Base-by-base conservation (phyloP, 2,329 filamentous ascomycete genomes). In the Escovopsis sp. region DNA sequence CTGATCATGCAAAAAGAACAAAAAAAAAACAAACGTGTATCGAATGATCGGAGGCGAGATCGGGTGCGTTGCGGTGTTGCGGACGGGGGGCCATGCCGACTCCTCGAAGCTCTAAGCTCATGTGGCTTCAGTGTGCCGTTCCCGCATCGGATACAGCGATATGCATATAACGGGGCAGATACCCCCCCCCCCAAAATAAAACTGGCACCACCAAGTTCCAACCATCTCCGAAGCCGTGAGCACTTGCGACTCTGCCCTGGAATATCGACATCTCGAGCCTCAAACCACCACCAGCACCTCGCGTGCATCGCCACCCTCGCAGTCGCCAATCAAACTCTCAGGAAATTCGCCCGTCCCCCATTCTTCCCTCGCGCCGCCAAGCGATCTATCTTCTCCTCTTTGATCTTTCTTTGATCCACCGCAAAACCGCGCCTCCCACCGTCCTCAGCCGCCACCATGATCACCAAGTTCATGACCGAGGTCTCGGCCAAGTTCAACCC, bases 401-500 rank as follows among this genome's bases (percentile, higher is more conserved):
- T 18, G 33, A 34, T 30, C 33, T 15, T 2, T 15, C 15, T 15
- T 15, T 15, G 15, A 15, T 15, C 15, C 15, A 15, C 15, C 15
- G 15, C 15, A 15, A 15, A 15, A 15, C 15, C 15, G 15, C 15
- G 15, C 15, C 15, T 15, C 15, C 15, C 15, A 15, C 15, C 15
- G 2, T 15, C 15, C 15, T 15, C 15, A 15, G 15, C 15, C 23
- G 26, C 23, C 35, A 26, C 40, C 41, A 91, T 91, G 85, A 85
- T 91, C 47, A 89, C 84, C 46, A 79, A 80, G 59, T 91, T 85
- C 68, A 75, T 93, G 61, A 89, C 87, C 60, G 77, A 86, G 60
- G 79, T 96, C 55, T 78, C 74, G 55, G 82, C 86, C 50, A 78
- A 77, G 60, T 95, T 96, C 77, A 94, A 94, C 65, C 89, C 91